Base-by-base conservation (phyloP, 768 basidiomycete species). In the Aureoboletus auriporus region DNA sequence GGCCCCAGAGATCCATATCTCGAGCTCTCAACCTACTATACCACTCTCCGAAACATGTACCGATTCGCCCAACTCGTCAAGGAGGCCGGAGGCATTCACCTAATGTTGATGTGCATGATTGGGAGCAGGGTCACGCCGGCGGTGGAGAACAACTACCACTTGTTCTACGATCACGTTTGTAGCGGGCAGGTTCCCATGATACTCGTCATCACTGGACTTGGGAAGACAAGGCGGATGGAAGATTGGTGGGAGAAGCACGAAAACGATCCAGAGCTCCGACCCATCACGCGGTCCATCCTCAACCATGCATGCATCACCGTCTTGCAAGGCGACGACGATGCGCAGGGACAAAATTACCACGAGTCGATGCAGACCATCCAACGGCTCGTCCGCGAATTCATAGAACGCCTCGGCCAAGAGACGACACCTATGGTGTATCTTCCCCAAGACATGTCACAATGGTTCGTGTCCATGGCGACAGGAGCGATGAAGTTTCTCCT, bases 101-200 rank as follows among this genome's bases (percentile, higher is more conserved):
- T 76, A 28, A 60, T 77, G 0, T 37, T 75, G 11, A 62, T 68
- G 44, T 68, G 68, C 54, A 67, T 76, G 61, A 64, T 69, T 6
- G 71, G 65, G 5, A 68, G 72, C 14, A 57, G 63, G 53, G 58
- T 73, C 49, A 69, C 61, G 6, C 57, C 59, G 17, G 52, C 67
- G 0, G 55, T 65, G 39, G 53, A 61, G 39, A 61, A 59, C 51
- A 76, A 75, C 47, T 73, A 71, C 55, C 54, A 50, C 16, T 39
- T 74, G 1, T 71, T 75, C 47, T 34, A 58, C 37, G 64, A 75
- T 17, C 55, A 64, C n/a, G 58, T 76, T 5, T 76, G 74, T 51
- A 47, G 51, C 8, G 20, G 49, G 20, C 17, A 58, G 33, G 74
- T 75, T 1, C 72, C 71, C 1, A 63, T 61, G 36, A 59, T 70